Conservation (phyloP, 306 rosid species). For the Citrullus mucosospermus region DNA sequence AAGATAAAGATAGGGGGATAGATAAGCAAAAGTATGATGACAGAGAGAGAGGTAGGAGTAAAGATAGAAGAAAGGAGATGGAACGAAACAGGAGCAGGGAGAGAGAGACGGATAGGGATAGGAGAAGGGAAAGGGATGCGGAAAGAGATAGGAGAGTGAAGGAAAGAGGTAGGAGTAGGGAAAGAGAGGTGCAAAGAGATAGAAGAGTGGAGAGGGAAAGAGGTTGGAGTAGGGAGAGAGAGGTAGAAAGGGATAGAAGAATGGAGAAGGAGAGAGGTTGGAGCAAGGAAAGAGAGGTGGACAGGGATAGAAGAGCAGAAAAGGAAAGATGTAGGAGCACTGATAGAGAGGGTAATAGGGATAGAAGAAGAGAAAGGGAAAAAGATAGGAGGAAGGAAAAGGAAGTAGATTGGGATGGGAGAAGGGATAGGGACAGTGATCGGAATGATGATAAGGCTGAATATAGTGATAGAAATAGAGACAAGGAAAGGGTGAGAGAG, state of each 20-base stretch:
- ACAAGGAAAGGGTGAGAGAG: slow-evolving; percentile 6
- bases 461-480: slow-evolving; percentile 16
- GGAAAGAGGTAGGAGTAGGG: slow-evolving; percentile 32
- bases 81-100: slow-evolving; percentile 41
- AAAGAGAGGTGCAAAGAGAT: slow-evolving; percentile 28
- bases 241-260: slow-evolving; percentile 21
- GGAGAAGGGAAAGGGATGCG: slow-evolving; percentile 28
- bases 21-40: slow-evolving; percentile 24
- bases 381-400: slow-evolving; percentile 1
- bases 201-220: slow-evolving; percentile 32
- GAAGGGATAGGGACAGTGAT: slow-evolving; percentile 18
- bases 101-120: slow-evolving; percentile 32
- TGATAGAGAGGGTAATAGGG: slow-evolving; percentile 27
- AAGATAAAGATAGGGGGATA: slow-evolving; percentile 40
- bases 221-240: slow-evolving; percentile 35
- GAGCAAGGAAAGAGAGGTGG: slow-evolving; percentile 34
- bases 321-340: slow-evolving; percentile 26
- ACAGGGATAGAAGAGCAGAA: slow-evolving; percentile 29
- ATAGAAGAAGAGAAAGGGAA: slow-evolving; percentile 21
- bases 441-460: slow-evolving; percentile 12
- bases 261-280: slow-evolving; percentile 33
- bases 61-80: slow-evolving; percentile 36
- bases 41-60: slow-evolving; percentile 38
- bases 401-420: slow-evolving; percentile 13
- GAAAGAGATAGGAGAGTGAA: slow-evolving; percentile 31